Base-by-base conservation (phyloP, 164 flowering plant genomes). In the Aristolochia contorta region DNA sequence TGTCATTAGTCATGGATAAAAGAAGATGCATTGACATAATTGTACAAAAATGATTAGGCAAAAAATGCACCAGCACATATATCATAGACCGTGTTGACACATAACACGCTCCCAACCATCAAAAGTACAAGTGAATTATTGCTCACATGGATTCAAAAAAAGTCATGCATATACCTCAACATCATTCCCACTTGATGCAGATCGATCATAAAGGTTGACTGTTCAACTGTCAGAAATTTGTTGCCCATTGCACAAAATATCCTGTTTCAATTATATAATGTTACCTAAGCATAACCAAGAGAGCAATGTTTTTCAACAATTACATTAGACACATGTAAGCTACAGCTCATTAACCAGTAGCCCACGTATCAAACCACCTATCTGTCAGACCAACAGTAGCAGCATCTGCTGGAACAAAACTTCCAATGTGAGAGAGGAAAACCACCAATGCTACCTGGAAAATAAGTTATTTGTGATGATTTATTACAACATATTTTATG, bases 171-270 rank as follows among this genome's bases (percentile, higher is more conserved):
- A 54, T 84, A 86, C 98, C 97, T 87, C 56, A 92, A 82, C 97
- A 92, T 89, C 80, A 84, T 67, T 50, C 98, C 98, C 27, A 93
- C 94, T 84, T 93, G 96, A 79, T 84, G 97, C 50, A 93, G 83
- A 69, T 93, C 98, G 70, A 93, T 90, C 97, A 90, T 87, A 76
- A 93, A 93, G 62, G 96, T 86, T 57, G 98, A 93, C 60, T 87
- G 91, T 66, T 90, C 92, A 48, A 91, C 84, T 75, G 90, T 84
- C 94, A 90, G 81, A 60, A 75, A 72, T 69, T 80, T 90, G 84
- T 83, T 83, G 64, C 98, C 98, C 78, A 74, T 81, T 33, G 97
- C 97, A 69, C 96, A 92, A 55, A 87, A 89, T 77, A 92, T 89
- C 78, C 98, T 92, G 47, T 27, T 45, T 63, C 9, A 45, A 25